Evolutionary conservation across 164 flowering plant genomes (phyloP).

Genomic region (Stephania cephalantha): DNA sequence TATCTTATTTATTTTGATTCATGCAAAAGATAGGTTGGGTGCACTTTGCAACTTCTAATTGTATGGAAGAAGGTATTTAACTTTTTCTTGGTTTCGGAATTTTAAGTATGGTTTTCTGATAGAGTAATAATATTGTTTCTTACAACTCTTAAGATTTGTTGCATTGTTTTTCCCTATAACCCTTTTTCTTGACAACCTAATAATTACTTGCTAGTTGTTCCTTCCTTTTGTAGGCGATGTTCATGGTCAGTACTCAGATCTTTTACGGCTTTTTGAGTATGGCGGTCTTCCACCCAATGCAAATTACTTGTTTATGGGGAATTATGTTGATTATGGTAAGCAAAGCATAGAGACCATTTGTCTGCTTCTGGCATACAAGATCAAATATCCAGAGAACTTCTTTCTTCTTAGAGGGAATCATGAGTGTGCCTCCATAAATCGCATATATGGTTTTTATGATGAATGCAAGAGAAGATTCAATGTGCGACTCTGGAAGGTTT

Average conservation of each 20-base stretch:
- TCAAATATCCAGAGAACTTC: constrained; percentile 54
- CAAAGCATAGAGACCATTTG: constrained; percentile 65
- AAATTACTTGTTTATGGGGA: constrained; percentile 56
- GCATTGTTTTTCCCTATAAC: neutral
- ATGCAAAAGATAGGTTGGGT: neutral
- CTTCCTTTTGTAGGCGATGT: constrained; percentile 46
- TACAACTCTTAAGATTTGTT: neutral
- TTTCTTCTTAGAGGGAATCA: constrained; percentile 61
- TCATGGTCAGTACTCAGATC: constrained; percentile 61
- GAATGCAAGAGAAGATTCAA: constrained; percentile 64
- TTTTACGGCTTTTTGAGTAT: constrained; percentile 56
- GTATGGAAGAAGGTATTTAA: neutral
- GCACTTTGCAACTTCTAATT: neutral
- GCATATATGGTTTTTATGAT: constrained; percentile 56
- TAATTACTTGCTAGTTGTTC: neutral
- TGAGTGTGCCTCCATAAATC: constrained; percentile 58
- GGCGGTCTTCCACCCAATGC: constrained; percentile 61
- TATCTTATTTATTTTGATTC: neutral
- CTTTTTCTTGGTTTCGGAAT: neutral
- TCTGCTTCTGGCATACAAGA: constrained; percentile 56
- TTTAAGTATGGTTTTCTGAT: neutral
- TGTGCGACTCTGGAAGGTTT: constrained; percentile 50
- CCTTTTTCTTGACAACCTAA: too few relatives aligned
- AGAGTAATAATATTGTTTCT: neutral
- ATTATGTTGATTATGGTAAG: constrained; percentile 68